Evolutionary conservation across 1,139 yeast species (phyloP).

Genomic region (Saccharomycopsis hybrid): DNA sequence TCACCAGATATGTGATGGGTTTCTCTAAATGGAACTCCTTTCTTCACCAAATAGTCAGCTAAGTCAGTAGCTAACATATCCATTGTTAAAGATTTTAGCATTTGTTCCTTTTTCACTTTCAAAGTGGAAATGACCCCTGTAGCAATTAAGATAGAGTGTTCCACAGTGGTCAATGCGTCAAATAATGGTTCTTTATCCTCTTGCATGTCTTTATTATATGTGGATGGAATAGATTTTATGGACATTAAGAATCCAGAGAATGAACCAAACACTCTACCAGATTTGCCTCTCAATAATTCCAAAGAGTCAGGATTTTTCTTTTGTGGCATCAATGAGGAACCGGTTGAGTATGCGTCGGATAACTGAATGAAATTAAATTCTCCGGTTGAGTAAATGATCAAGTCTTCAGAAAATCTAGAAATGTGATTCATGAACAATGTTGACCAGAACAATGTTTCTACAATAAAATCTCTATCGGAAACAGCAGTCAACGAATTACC

Average conservation of each 20-base stretch:
- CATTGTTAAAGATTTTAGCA: slow-evolving; percentile 89
- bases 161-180: slow-evolving; percentile 84
- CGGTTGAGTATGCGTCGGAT: slow-evolving; percentile 97
- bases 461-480: slow-evolving; percentile 94
- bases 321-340: slow-evolving; percentile 98
- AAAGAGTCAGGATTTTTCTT: slow-evolving; percentile 96
- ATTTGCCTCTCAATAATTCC: slow-evolving; percentile 91
- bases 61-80: slow-evolving; percentile 98
- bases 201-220: slow-evolving; percentile 97
- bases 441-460: slow-evolving; percentile 97
- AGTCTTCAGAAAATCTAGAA: slow-evolving; percentile 89
- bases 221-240: slow-evolving; percentile 90
- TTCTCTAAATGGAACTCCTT: slow-evolving; percentile 98
- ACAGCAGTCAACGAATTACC: slow-evolving; percentile 95
- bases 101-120: slow-evolving; percentile 59
- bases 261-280: slow-evolving; percentile 95
- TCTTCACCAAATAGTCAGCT: slow-evolving; percentile 95
- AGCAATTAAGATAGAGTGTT: slow-evolving; percentile 87
- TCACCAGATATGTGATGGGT: slow-evolving; percentile 98
- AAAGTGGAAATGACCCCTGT: slow-evolving; percentile 94
- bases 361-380: slow-evolving; percentile 91
- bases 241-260: slow-evolving; percentile 95
- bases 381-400: slow-evolving; percentile 92
- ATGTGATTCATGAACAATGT: slow-evolving; percentile 91
- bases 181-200: slow-evolving; percentile 97